phyloP scores from a whole-genome alignment of 2,329 filamentous ascomycete genomes.

The Capronia americana region DNA sequence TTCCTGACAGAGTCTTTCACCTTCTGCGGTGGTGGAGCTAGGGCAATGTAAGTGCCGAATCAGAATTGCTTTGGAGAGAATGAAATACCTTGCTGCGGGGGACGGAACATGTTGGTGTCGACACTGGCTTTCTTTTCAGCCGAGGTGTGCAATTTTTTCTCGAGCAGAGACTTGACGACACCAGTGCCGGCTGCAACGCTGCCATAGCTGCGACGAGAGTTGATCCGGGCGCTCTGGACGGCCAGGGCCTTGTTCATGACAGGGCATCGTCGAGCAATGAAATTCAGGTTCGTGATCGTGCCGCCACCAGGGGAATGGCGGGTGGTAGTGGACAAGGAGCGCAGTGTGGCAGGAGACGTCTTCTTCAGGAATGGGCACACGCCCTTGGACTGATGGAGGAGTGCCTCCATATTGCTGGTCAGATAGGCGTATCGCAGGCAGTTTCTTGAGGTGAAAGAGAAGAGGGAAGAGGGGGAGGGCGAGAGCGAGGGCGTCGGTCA shows the following conservation, averaged over 20 bases:
- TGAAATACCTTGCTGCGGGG: slow-evolving; percentile 58
- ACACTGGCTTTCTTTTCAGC: slow-evolving; percentile 78
- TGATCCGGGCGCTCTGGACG: slow-evolving; percentile 67
- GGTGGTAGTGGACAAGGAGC: slow-evolving; percentile 76
- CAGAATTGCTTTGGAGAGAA: not conserved
- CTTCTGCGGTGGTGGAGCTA: slow-evolving; percentile 34
- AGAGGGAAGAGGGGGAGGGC: slow-evolving; percentile 8
- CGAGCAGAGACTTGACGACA: slow-evolving; percentile 45
- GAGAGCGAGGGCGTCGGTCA: slow-evolving; percentile 1
- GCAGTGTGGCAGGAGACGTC: slow-evolving; percentile 88
- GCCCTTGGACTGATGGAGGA: slow-evolving; percentile 92
- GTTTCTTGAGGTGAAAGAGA: not conserved
- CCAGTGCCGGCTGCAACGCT: slow-evolving; percentile 47
- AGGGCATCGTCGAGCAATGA: slow-evolving; percentile 91
- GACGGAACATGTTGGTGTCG: slow-evolving; percentile 61
- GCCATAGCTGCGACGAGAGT: slow-evolving; percentile 37
- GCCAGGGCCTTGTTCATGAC: slow-evolving; percentile 98
- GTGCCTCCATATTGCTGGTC: slow-evolving; percentile 75
- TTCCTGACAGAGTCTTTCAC: slow-evolving; percentile 28
- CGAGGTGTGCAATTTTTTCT: slow-evolving; percentile 75
- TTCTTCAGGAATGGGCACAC: slow-evolving; percentile 98
- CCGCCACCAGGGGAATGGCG: slow-evolving; percentile 77
- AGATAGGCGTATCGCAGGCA: not conserved
- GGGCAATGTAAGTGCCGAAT: slow-evolving; percentile 12
- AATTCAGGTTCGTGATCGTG: slow-evolving; percentile 95